phyloP scores from a whole-genome alignment of 257 asterid species.

The Perilla frutescens region DNA sequence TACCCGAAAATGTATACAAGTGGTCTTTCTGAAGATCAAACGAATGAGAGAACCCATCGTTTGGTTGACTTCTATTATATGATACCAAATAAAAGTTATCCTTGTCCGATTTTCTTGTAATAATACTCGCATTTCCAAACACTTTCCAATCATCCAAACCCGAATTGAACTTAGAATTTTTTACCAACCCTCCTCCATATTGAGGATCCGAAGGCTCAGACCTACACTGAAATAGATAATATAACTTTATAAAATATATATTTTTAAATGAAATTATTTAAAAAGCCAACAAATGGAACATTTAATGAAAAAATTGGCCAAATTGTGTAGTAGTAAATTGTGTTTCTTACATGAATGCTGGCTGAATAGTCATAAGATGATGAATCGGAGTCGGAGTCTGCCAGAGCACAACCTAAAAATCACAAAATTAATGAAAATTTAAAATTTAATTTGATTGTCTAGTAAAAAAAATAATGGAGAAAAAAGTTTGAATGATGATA shows the following conservation, averaged over 20 bases:
- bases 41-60: conserved; percentile 38
- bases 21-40: conserved; percentile 39
- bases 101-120: conserved; percentile 20
- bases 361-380: conserved; percentile 48
- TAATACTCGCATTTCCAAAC: conserved; percentile 39
- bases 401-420: conserved; percentile 35
- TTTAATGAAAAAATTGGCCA: no score
- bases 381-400: neutral
- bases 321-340: neutral
- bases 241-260: neutral
- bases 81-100: conserved; percentile 50
- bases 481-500: neutral
- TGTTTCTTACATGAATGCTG: conserved; percentile 41
- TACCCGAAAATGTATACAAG: conserved; percentile 55
- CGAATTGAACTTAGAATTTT: conserved; percentile 38
- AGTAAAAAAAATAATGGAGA: neutral
- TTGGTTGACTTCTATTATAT: conserved; percentile 28
- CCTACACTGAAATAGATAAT: conserved; percentile 41
- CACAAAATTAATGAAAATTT: neutral
- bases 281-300: no score
- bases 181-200: conserved; percentile 49
- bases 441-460: neutral
- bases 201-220: conserved; percentile 48
- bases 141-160: conserved; percentile 40
- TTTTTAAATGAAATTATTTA: neutral